phyloP scores from a whole-genome alignment of 2,329 filamentous ascomycete genomes.

The Dothistroma pini region DNA sequence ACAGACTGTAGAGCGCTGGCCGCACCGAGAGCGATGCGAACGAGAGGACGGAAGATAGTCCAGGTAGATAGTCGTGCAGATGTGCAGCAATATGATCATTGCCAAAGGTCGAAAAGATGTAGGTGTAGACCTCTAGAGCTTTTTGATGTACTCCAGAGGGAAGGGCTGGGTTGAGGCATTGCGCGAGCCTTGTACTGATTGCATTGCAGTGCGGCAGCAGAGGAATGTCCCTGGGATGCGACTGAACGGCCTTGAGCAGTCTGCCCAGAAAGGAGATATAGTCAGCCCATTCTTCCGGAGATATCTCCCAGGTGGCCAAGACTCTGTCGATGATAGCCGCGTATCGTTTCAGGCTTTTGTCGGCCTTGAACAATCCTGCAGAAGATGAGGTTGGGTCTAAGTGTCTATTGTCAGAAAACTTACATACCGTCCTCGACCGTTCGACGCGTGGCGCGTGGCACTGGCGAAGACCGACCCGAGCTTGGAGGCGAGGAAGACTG shows the following conservation, averaged over 20 bases:
- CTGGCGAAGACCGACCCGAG: constrained; percentile 76
- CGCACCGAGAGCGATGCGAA: constrained; percentile 93
- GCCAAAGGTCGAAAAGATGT: constrained; percentile 83
- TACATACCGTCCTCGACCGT: constrained; percentile 71
- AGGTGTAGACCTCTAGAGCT: constrained; percentile 86
- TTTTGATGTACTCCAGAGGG: constrained; percentile 98
- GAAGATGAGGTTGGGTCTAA: constrained; percentile 6
- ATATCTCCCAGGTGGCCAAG: constrained; percentile 83
- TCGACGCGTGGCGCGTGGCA: constrained; percentile 71
- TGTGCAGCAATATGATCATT: constrained; percentile 63
- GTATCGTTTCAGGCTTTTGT: constrained; percentile 79
- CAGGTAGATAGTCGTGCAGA: constrained; percentile 82
- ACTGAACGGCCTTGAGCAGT: constrained; percentile 88
- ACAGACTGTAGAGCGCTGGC: constrained; percentile 75
- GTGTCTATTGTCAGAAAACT: constrained; percentile 13
- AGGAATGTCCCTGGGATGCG: constrained; percentile 67
- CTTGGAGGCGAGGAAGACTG: constrained; percentile 71
- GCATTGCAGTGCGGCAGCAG: constrained; percentile 76
- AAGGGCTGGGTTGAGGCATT: constrained; percentile 89
- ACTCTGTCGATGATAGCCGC: constrained; percentile 82
- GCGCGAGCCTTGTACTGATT: constrained; percentile 85
- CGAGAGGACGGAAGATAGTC: constrained; percentile 81
- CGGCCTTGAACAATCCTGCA: constrained; percentile 57
- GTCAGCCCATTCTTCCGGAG: constrained; percentile 97
- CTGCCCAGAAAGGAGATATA: constrained; percentile 96